Percentiles rank a stretch among this genome's conserved stretches.
Evolutionary conservation across 2,329 filamentous ascomycete genomes (phyloP).

Genomic region (Amauroascus verrucosus): DNA sequence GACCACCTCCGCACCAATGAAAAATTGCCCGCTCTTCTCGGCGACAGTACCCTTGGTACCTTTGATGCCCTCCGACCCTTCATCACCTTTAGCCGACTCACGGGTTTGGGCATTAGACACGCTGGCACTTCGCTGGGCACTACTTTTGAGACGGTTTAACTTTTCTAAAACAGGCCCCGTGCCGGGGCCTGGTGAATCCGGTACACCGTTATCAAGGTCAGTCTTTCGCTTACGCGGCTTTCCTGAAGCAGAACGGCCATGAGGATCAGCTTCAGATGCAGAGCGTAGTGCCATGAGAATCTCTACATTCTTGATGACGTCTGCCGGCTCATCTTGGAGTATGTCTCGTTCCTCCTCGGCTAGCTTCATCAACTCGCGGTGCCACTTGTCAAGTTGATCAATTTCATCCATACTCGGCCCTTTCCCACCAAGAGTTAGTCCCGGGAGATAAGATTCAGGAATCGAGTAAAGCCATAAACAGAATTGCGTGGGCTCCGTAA

Average conservation of each 20-base stretch:
- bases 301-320: slow-evolving; percentile 42
- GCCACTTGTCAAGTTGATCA: slow-evolving; percentile 37
- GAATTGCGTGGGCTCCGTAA: neutral
- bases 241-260: slow-evolving; percentile 30
- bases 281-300: slow-evolving; percentile 41
- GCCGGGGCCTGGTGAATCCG: slow-evolving; percentile 39
- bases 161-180: slow-evolving; percentile 33
- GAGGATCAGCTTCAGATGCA: slow-evolving; percentile 37
- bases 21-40: slow-evolving; percentile 36
- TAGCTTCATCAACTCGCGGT: slow-evolving; percentile 39
- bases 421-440: slow-evolving; percentile 13
- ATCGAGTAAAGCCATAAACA: neutral
- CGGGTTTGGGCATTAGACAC: slow-evolving; percentile 34
- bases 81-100: slow-evolving; percentile 32
- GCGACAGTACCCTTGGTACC: slow-evolving; percentile 36
- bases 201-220: slow-evolving; percentile 35
- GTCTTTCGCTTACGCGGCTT: slow-evolving; percentile 40
- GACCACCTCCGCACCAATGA: slow-evolving; percentile 41
- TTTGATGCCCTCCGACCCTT: slow-evolving; percentile 36
- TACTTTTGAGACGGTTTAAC: slow-evolving; percentile 35
- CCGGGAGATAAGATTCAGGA: neutral
- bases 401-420: slow-evolving; percentile 33
- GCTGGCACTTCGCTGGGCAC: slow-evolving; percentile 32
- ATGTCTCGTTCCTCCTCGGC: slow-evolving; percentile 42
- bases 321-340: slow-evolving; percentile 40